Evolutionary conservation across 306 rosid species (phyloP).

Genomic region (Acacia confusa): DNA sequence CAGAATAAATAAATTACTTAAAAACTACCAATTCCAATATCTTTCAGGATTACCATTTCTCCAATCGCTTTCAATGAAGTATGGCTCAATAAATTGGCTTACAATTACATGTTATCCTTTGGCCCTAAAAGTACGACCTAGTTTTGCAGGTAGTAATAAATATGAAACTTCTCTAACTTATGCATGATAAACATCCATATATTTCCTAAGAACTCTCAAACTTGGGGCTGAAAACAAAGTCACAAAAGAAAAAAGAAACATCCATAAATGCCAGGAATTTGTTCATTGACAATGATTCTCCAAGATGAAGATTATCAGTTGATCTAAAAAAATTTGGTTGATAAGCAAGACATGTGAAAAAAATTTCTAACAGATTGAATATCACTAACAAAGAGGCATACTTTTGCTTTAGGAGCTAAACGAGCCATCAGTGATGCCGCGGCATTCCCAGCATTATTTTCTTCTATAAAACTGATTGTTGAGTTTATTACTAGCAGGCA

Average conservation of each 20-base stretch:
- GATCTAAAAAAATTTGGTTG: conserved; percentile 7
- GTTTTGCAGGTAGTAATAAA: not conserved
- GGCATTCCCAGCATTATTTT: conserved; percentile 87
- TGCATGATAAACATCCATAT: not conserved
- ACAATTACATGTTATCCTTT: too few species aligned
- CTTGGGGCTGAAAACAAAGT: not conserved
- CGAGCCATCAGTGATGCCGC: conserved; percentile 82
- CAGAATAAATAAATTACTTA: not conserved
- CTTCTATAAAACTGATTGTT: conserved; percentile 87
- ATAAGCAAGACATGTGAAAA: not conserved
- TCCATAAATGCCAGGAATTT: not conserved
- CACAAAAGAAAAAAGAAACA: not conserved
- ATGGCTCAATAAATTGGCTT: too few species aligned
- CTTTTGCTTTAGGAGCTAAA: conserved; percentile 84
- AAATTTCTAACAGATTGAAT: not conserved
- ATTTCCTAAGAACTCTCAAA: not conserved
- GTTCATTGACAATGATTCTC: not conserved
- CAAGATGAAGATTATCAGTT: not conserved
- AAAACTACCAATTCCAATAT: not conserved
- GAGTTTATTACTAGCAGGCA: conserved; percentile 77
- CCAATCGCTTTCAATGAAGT: not conserved
- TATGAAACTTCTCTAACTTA: not conserved
- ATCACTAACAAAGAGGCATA: conserved; percentile 27
- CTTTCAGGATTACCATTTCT: not conserved
- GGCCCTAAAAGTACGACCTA: too few species aligned